These are phyloP conservation scores for Mycosphaerella sp. DNA, from an alignment of 2,329 filamentous ascomycete species.

Conservation along the genomic window DNA sequence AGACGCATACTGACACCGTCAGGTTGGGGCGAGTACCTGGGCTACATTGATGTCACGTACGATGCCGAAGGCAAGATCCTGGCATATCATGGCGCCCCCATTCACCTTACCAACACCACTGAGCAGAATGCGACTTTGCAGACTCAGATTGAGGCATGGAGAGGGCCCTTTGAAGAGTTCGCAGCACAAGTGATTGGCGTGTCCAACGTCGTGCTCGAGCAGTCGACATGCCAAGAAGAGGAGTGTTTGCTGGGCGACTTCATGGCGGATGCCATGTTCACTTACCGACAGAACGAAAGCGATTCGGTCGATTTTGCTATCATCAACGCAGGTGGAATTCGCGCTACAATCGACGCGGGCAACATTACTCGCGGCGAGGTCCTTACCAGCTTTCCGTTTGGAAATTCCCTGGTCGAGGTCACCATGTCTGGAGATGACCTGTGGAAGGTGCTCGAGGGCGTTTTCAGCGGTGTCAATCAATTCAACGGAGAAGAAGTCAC, in stretches of 20 bases:
- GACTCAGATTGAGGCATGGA: slow-evolving; percentile 53
- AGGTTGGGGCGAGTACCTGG: slow-evolving; percentile 59
- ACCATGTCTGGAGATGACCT: slow-evolving; percentile 48
- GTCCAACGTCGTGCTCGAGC: slow-evolving; percentile 52
- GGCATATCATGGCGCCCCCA: slow-evolving; percentile 56
- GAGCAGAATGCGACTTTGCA: slow-evolving; percentile 52
- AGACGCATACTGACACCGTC: background rate
- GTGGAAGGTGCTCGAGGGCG: slow-evolving; percentile 54
- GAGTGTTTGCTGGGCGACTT: slow-evolving; percentile 49
- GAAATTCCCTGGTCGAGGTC: slow-evolving; percentile 57
- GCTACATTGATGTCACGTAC: slow-evolving; percentile 61
- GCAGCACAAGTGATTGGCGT: slow-evolving; percentile 52
- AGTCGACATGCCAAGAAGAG: slow-evolving; percentile 50
- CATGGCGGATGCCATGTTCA: slow-evolving; percentile 51
- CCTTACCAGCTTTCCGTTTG: slow-evolving; percentile 59
- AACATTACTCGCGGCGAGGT: slow-evolving; percentile 58
- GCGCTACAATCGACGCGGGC: slow-evolving; percentile 56
- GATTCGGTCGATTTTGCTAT: slow-evolving; percentile 50
- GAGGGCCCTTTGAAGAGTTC: slow-evolving; percentile 55
- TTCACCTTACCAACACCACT: slow-evolving; percentile 58
- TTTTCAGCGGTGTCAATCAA: slow-evolving; percentile 50
- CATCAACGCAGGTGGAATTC: slow-evolving; percentile 59
- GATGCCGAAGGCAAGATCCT: slow-evolving; percentile 55
- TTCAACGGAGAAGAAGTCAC: slow-evolving; percentile 49
- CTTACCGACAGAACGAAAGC: slow-evolving; percentile 50